Percentiles rank a stretch among this genome's conserved stretches.
phyloP scores from a whole-genome alignment of 1,284 basidiomycete species.

The Ceratobasidium sp. region DNA sequence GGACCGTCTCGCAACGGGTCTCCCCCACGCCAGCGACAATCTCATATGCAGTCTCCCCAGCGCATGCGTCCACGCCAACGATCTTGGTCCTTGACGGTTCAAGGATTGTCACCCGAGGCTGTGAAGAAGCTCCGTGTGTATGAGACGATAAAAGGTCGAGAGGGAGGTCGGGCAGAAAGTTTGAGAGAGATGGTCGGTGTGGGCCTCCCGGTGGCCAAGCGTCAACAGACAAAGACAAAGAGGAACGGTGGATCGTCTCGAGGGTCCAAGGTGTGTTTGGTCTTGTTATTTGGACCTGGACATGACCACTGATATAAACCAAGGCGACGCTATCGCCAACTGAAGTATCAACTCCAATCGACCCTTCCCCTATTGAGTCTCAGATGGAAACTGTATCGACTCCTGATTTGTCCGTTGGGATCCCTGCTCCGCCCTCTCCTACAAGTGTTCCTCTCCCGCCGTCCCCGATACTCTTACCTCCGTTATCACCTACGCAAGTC shows the following conservation, averaged over 20 bases:
- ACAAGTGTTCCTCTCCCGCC: neutral
- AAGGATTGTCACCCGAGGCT: constrained; percentile 32
- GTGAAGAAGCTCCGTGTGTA: constrained; percentile 39
- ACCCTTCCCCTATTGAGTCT: neutral
- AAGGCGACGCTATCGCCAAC: neutral
- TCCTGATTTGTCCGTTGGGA: neutral
- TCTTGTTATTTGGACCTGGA: neutral
- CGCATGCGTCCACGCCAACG: constrained; percentile 21
- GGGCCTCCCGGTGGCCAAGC: neutral
- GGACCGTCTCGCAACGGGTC: constrained; percentile 1
- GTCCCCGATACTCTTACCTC: neutral
- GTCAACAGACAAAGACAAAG: constrained; percentile 6
- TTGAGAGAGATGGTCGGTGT: constrained; percentile 25
- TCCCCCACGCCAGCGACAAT: constrained; percentile 10
- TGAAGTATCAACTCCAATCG: constrained; percentile 3
- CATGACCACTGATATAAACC: neutral
- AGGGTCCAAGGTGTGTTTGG: constrained; percentile 9
- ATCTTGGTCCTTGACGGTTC: constrained; percentile 15
- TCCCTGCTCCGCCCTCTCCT: constrained; percentile 15
- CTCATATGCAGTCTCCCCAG: constrained; percentile 21
- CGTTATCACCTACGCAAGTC: constrained; percentile 2
- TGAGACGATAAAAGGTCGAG: constrained; percentile 26
- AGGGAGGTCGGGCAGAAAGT: neutral
- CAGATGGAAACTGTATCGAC: neutral
- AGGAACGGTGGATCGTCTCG: neutral